These are phyloP conservation scores for Penicillium sp. DNA, from an alignment of 2,329 filamentous ascomycete genomes.

Conservation along the genomic window DNA sequence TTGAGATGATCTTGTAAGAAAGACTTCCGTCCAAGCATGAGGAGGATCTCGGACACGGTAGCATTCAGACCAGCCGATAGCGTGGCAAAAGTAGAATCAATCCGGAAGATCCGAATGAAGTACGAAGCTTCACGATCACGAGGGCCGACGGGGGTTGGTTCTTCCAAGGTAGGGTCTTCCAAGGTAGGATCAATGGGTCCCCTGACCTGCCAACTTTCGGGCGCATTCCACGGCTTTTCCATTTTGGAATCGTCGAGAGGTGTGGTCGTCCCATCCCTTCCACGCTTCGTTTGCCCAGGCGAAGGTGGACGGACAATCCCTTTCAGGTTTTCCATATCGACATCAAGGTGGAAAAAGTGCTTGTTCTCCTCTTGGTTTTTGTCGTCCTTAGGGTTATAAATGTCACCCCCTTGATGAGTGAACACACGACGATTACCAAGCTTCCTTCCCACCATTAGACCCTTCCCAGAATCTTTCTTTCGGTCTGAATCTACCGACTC, in stretches of 20 bases:
- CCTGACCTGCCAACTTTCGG: slow-evolving; percentile 92
- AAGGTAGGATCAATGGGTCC: slow-evolving; percentile 39
- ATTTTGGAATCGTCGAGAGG: slow-evolving; percentile 21
- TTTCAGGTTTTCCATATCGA: slow-evolving; percentile 80
- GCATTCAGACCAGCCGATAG: slow-evolving; percentile 75
- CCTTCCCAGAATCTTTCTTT: slow-evolving; percentile 32
- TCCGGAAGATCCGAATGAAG: slow-evolving; percentile 90
- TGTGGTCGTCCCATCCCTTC: slow-evolving; percentile 27
- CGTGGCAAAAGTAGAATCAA: slow-evolving; percentile 88
- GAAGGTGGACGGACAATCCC: slow-evolving; percentile 70
- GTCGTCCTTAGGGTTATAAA: slow-evolving; percentile 17
- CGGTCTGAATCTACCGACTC: slow-evolving; percentile 32
- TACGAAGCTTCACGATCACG: slow-evolving; percentile 67
- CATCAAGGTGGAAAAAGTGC: slow-evolving; percentile 67
- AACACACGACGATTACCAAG: slow-evolving; percentile 29
- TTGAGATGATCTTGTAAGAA: slow-evolving; percentile 81
- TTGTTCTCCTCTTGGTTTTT: slow-evolving; percentile 44
- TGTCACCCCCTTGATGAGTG: slow-evolving; percentile 23
- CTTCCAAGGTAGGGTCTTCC: slow-evolving; percentile 5
- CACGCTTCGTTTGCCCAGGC: slow-evolving; percentile 51
- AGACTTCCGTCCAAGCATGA: slow-evolving; percentile 88
- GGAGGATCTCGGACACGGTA: slow-evolving; percentile 75
- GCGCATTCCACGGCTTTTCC: slow-evolving; percentile 63
- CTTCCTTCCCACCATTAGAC: slow-evolving; percentile 27
- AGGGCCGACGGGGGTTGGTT: background rate